Base-by-base conservation (phyloP, 2,329 filamentous ascomycete species). In the Aspergillus sp. region DNA sequence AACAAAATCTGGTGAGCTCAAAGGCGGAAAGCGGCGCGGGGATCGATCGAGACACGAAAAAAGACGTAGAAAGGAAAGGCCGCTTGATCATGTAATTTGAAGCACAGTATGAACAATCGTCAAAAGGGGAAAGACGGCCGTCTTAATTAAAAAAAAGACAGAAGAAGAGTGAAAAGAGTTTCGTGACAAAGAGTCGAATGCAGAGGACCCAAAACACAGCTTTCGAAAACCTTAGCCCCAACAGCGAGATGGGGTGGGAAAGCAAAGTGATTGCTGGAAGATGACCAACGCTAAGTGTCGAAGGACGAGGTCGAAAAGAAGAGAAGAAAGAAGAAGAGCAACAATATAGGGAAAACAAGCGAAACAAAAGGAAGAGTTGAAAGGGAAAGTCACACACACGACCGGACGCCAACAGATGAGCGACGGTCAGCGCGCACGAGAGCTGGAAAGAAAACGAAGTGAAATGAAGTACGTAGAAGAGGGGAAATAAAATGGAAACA, bases 11-110 rank as follows among this genome's bases (percentile, higher is more conserved):
- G 47, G 29, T 43, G 49, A 50, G 51, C 49, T 44, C 45, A 51
- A 46, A 57, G 56, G 49, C 52, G 51, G 52, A 51, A 54, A 54
- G 44, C 44, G 50, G 53, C 51, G 56, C 48, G 54, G 51, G 49
- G 52, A 53, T 52, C 41, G 44, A 55, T 49, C 29, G 37, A 33
- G 43, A 46, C 47, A 55, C 46, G 49, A 52, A 52, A 45, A 55
- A 49, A 44, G 30, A 46, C 40, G 42, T 39, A 41, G 40, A 39
- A 42, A 39, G 42, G 47, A 50, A 50, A 51, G 53, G 50, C 53
- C 48, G 47, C 51, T 49, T 43, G 49, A 42, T 48, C 49, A 49
- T 51, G 34, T 44, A 40, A 48, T 48, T 45, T 43, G 40, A 41
- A 46, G 42, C 43, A 46, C 43, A 42, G 39, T 39, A 52, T 36